Base-by-base conservation (phyloP, 805 yeast species). In the Nakazawaea pomicola region DNA sequence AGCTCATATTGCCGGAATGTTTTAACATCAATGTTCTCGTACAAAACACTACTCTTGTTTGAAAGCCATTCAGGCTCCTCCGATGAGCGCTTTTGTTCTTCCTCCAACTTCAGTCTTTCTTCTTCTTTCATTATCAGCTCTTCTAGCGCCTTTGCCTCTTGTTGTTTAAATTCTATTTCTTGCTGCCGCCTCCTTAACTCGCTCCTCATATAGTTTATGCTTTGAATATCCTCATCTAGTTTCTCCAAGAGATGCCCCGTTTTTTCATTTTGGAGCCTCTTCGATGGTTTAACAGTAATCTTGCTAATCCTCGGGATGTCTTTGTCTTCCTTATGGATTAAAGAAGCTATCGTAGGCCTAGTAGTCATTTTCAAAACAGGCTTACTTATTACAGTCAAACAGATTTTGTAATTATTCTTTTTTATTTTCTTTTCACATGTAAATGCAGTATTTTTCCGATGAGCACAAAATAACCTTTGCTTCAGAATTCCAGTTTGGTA, bases 1-100 rank as follows among this genome's bases (percentile, higher is more conserved):
- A 79, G 62, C 48, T 80, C 85, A 51, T 80, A 81, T 50, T 80
- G 85, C 34, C 89, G 59, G 50, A 76, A 81, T 24, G 70, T 52
- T 23, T 58, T 57, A 35, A 53, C 62, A 58, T 56, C 72, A 38
- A 44, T 50, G 9, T 49, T 44, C 17, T 50, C 48, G 40, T 54
- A 35, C 5, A 62, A 47, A 17, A 41, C 44, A 0, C 53, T 36
- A 11, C 48, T 45, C 5, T 50, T 23, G 21, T 49, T 52, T 33
- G 56, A 55, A 12, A 25, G 31, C 33, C 40, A 44, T n/a, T 32
- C 37, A 3, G 46, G 37, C 6, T 40, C 40, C 12, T 33, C 40
- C 20, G 12, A 24, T 10, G 40, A 40, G 6, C 31, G 8, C 17
- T 29, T 20, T 14, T 36, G 33, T 3, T 21, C 36, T 14, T 36